A percentile compares a stretch with the other conserved stretches of the same genome.
Conservation (phyloP, 768 basidiomycete species). For the Suillus clintonianus region DNA sequence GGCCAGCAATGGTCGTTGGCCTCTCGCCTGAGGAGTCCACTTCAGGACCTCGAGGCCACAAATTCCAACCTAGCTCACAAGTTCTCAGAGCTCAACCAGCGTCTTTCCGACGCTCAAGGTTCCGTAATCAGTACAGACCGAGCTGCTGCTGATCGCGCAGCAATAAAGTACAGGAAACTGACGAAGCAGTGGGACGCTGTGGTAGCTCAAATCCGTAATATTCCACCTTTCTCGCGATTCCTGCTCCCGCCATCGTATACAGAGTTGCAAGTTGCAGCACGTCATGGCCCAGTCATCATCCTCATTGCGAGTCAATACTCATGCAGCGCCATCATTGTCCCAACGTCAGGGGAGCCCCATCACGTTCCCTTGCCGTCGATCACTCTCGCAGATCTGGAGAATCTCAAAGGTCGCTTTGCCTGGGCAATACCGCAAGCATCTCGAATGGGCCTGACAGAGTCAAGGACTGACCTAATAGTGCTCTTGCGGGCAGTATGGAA, state of each 20-base stretch:
- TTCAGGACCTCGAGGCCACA: constrained; percentile 18
- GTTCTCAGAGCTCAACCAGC: constrained; percentile 9
- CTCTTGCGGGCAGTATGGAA: constrained; percentile 3
- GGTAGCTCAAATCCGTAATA: constrained; percentile 9
- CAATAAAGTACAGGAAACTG: constrained; percentile 10
- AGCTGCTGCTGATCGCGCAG: background rate
- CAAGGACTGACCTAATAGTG: background rate
- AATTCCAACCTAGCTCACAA: constrained; percentile 4
- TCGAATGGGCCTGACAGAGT: constrained; percentile 14
- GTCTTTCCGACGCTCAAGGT: constrained; percentile 1
- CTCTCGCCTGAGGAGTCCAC: constrained; percentile 21
- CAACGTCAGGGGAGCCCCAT: background rate
- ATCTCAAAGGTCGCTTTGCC: constrained; percentile 10
- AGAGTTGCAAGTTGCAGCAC: constrained; percentile 17
- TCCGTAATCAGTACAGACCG: background rate
- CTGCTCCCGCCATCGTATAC: constrained; percentile 13
- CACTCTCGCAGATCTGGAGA: constrained; percentile 13
- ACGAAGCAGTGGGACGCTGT: constrained; percentile 3
- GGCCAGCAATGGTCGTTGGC: constrained; percentile 30
- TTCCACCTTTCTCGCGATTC: constrained; percentile 16
- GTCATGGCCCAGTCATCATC: constrained; percentile 19
- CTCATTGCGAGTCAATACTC: constrained; percentile 15
- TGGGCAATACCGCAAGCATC: constrained; percentile 6
- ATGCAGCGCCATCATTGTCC: constrained; percentile 15
- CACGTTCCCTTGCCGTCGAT: constrained; percentile 19